These are phyloP conservation scores for Penicillium herquei DNA, from an alignment of 495 filamentous ascomycete genomes.

Conservation along the genomic window DNA sequence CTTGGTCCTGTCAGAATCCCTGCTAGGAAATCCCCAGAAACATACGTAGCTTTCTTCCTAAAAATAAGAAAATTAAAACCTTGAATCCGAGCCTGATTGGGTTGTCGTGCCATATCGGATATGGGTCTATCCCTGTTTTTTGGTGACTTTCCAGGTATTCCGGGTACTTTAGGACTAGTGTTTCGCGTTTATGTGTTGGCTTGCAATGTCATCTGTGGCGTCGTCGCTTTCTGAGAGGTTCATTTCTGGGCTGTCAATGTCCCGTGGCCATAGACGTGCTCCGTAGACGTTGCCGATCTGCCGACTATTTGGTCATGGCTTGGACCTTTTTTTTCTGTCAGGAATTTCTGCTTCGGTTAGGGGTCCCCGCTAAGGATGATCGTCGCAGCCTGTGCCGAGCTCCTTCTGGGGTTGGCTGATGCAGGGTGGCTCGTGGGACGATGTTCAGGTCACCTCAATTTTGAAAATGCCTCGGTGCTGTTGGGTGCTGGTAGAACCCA, in stretches of 20 bases:
- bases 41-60: not conserved
- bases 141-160: not conserved
- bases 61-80: not conserved
- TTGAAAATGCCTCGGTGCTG: not conserved
- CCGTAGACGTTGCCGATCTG: not conserved
- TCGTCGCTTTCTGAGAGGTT: not conserved
- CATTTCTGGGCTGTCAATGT: constrained; percentile 1
- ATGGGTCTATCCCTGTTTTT: not conserved
- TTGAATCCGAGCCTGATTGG: not conserved
- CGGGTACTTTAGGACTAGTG: not conserved
- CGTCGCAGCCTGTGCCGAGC: not conserved
- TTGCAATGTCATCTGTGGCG: not conserved
- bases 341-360: not conserved
- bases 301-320: not conserved
- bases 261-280: not conserved
- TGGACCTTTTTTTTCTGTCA: not conserved
- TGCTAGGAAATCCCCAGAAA: not conserved
- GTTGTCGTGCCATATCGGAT: not conserved
- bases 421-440: constrained; percentile 1
- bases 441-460: not conserved
- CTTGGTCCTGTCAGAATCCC: constrained; percentile 13
- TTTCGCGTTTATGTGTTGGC: not conserved
- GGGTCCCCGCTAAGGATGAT: constrained; percentile 1
- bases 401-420: too few species aligned
- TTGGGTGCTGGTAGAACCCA: not conserved